Percentiles rank a stretch among this genome's conserved stretches.
phyloP scores from a whole-genome alignment of 148 eudicot species.

The Mesembryanthemum crystallinum region DNA sequence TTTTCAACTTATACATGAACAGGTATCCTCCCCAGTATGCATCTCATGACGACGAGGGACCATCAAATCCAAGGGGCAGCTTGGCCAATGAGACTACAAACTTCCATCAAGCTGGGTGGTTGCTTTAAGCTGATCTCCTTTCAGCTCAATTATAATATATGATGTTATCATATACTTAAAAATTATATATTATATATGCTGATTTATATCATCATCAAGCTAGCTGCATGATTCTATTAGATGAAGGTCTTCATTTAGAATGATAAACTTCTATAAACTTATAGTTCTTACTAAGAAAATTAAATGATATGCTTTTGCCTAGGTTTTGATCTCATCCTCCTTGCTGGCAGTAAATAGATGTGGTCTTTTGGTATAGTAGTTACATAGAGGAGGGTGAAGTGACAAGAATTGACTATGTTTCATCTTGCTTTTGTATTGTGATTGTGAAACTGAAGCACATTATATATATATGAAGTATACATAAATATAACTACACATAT shows the following conservation, averaged over 20 bases:
- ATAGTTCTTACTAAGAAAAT: too few species aligned
- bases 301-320: neutral
- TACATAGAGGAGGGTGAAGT: neutral
- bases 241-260: too few species aligned
- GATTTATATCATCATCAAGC: neutral
- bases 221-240: neutral
- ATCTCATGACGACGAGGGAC: constrained; percentile 24
- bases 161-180: neutral
- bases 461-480: neutral
- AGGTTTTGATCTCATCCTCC: neutral
- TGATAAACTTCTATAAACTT: too few species aligned
- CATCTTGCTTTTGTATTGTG: neutral
- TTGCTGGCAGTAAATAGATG: neutral
- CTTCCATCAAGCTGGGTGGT: constrained; percentile 30
- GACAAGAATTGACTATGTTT: neutral
- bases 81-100: constrained; percentile 21
- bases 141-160: neutral
- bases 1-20: neutral
- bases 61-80: constrained; percentile 17
- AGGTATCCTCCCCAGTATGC: constrained; percentile 23
- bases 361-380: neutral
- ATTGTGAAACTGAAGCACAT: neutral
- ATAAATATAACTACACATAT: neutral
- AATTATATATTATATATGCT: neutral
- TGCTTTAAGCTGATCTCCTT: constrained; percentile 12